phyloP scores from a whole-genome alignment of 495 filamentous ascomycete species.

The Margaritispora aquatica region DNA sequence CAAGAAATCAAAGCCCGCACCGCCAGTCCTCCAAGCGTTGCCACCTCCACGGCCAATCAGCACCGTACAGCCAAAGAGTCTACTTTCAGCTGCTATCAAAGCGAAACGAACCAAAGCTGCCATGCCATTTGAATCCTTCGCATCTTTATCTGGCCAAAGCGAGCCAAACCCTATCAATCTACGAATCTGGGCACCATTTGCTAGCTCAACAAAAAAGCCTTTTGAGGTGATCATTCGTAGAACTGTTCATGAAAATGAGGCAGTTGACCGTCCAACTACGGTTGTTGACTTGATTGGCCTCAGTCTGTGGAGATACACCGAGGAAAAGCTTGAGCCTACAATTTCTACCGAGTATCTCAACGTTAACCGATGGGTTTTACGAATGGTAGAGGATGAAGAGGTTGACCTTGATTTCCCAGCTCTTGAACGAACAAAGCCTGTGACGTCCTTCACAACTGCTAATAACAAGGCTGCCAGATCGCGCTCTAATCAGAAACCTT shows the following conservation, averaged over 20 bases:
- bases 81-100: constrained; percentile 61
- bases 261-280: constrained; percentile 57
- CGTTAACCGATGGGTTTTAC: constrained; percentile 85
- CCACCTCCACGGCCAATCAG: constrained; percentile 91
- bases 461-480: constrained; percentile 68
- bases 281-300: constrained; percentile 90
- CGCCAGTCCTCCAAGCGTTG: constrained; percentile 64
- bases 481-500: constrained; percentile 72
- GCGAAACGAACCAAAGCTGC: constrained; percentile 72
- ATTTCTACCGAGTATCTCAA: constrained; percentile 65
- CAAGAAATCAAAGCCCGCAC: constrained; percentile 51
- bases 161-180: constrained; percentile 76
- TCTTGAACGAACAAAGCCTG: constrained; percentile 67
- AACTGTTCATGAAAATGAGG: constrained; percentile 65
- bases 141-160: constrained; percentile 78
- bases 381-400: constrained; percentile 92
- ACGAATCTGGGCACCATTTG: constrained; percentile 84
- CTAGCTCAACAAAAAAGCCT: constrained; percentile 58
- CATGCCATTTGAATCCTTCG: constrained; percentile 80
- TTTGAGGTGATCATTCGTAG: constrained; percentile 68
- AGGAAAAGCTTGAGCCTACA: constrained; percentile 70
- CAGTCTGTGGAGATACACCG: constrained; percentile 77
- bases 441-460: constrained; percentile 83
- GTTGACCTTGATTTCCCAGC: constrained; percentile 95
- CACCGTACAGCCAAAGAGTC: constrained; percentile 70